phyloP scores from a whole-genome alignment of 148 eudicot genomes.

The Camellia granthamiana region DNA sequence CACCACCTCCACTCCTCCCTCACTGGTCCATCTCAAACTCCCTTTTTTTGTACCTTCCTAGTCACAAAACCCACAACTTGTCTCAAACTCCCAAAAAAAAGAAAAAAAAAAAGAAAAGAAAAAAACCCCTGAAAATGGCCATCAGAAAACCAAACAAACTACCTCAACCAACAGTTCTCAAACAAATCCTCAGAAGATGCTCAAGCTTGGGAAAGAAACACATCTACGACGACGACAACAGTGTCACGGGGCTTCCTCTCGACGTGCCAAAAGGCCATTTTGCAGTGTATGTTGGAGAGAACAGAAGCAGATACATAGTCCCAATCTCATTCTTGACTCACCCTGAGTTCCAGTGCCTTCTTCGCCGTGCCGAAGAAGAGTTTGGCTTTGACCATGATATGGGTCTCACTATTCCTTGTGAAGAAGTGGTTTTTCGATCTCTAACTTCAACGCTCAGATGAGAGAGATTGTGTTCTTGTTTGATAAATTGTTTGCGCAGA shows the following conservation, averaged over 20 bases:
- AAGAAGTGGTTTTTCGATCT: conserved; percentile 72
- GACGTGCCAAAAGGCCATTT: conserved; percentile 93
- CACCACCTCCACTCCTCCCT: conserved; percentile 15
- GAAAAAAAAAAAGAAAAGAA: background rate
- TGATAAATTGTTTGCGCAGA: background rate
- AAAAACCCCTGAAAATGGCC: conserved; percentile 38
- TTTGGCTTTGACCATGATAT: conserved; percentile 76
- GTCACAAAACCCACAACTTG: background rate
- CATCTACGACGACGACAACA: conserved; percentile 45
- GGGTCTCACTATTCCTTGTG: conserved; percentile 89
- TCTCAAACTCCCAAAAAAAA: background rate
- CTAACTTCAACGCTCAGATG: conserved; percentile 70
- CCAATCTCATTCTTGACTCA: conserved; percentile 78
- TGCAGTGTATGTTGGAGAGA: conserved; percentile 76
- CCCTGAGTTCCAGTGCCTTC: conserved; percentile 71
- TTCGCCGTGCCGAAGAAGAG: conserved; percentile 77
- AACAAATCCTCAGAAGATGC: conserved; percentile 70
- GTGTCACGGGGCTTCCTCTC: conserved; percentile 22
- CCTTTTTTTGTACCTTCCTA: background rate
- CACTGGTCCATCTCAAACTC: background rate
- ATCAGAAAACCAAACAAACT: conserved; percentile 51
- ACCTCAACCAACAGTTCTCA: conserved; percentile 56
- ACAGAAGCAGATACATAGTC: conserved; percentile 64
- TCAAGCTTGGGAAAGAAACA: conserved; percentile 76
- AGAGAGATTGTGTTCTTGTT: background rate